A percentile compares a stretch with the other conserved stretches of the same genome.
These are phyloP conservation scores for Rhizopogon rudus DNA, from an alignment of 768 basidiomycete species.

Conservation along the genomic window DNA sequence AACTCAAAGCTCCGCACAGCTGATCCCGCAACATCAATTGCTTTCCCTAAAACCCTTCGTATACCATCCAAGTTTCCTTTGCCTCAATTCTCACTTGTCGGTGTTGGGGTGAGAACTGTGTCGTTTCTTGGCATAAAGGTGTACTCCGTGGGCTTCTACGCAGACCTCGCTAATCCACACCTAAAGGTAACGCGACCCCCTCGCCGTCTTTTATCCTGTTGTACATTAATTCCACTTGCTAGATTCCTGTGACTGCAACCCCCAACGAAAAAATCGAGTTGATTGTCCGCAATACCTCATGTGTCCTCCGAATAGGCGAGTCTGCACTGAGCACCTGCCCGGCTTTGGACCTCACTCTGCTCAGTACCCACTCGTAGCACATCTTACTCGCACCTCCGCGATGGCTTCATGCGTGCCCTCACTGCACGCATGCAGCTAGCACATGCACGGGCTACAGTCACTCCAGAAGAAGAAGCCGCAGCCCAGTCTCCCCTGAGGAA, in stretches of 20 bases:
- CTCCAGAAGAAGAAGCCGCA: conserved; percentile 52
- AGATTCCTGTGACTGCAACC: conserved; percentile 53
- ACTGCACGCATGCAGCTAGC: conserved; percentile 52
- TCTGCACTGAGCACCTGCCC: neutral
- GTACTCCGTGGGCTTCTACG: conserved; percentile 88
- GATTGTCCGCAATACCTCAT: conserved; percentile 62
- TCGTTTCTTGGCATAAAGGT: conserved; percentile 87
- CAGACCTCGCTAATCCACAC: conserved; percentile 65
- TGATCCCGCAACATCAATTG: conserved; percentile 70
- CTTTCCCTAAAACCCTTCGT: conserved; percentile 62
- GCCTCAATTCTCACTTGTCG: conserved; percentile 66
- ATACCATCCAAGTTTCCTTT: conserved; percentile 60
- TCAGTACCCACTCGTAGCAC: conserved; percentile 79
- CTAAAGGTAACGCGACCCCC: conserved; percentile 41
- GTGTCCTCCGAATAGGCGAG: conserved; percentile 71
- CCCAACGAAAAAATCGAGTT: conserved; percentile 68
- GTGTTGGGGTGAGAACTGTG: conserved; percentile 83
- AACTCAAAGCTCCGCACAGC: conserved; percentile 30
- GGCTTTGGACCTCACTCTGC: conserved; percentile 1
- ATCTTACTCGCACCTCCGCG: conserved; percentile 73
- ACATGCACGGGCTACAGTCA: conserved; percentile 46
- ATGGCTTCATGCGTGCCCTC: conserved; percentile 77
- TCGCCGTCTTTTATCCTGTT: neutral
- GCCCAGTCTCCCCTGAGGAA: conserved; percentile 62
- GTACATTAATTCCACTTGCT: conserved; percentile 2